Evolutionary conservation across 163 green algal species (phyloP).

Genomic region (Volvox carteri): DNA sequence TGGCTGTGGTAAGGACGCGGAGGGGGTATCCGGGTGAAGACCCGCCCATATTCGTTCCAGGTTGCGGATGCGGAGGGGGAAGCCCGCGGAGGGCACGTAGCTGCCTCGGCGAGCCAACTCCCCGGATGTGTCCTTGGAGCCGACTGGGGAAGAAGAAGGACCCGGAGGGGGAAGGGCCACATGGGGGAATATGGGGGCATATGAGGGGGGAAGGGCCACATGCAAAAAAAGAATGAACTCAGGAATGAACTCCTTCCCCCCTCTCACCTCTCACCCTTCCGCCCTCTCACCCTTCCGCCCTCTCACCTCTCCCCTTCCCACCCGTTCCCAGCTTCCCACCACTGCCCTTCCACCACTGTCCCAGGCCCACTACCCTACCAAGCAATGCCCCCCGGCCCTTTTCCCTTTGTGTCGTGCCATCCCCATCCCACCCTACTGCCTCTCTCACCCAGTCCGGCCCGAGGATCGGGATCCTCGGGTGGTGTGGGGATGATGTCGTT

Average conservation of each 20-base stretch:
- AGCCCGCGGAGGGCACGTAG: constrained; percentile 4
- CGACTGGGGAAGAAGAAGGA: neutral
- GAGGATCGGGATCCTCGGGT: neutral
- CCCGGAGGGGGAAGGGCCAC: neutral
- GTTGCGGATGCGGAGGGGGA: constrained; percentile 7
- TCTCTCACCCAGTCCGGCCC: constrained; percentile 23
- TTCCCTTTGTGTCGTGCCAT: too few species aligned
- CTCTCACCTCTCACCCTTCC: neutral
- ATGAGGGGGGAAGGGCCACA: too few species aligned
- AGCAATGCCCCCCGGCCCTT: too few species aligned
- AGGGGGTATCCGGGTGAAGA: neutral
- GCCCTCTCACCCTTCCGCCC: neutral
- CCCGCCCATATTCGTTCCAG: constrained; percentile 40
- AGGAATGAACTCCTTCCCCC: too few species aligned
- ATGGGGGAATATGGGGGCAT: too few species aligned
- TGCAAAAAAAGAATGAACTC: too few species aligned
- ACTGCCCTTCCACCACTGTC: too few species aligned
- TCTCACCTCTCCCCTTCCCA: neutral
- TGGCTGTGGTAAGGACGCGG: neutral
- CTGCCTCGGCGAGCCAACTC: constrained; percentile 9
- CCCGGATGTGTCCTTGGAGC: constrained; percentile 34
- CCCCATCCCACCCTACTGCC: too few species aligned
- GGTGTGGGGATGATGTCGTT: constrained; percentile 48
- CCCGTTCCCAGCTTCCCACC: too few species aligned
- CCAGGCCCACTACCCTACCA: neutral